Evolutionary conservation across 75 land plant species (phyloP), one percentile per base, ranked within the genome.

Genomic region (Isoetes taiwanensis): DNA sequence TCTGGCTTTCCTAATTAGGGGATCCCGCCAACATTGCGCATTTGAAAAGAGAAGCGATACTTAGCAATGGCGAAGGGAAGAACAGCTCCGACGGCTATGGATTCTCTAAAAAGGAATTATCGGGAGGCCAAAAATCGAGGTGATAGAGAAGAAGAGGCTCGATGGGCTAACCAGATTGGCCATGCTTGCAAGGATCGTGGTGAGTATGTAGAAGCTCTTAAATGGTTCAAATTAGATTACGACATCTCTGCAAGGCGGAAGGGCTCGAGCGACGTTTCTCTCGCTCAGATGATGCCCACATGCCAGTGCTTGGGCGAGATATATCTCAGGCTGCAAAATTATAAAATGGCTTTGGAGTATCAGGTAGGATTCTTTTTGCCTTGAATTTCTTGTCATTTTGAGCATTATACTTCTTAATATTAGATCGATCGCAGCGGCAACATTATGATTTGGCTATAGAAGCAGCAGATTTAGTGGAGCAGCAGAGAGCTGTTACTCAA

Each of bases 131-230:
- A 43, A 66, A 54, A 34, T 43, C 76, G 37, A 46, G 99, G 99
- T 27, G 84, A 89, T 62, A 65, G 70, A 27, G 75, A 76, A 43
- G 99, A 94, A 63, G 86, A 82, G 66, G 96, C 99, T 34, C 68
- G 80, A n/a, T 94, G 90, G 90, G 99, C 99, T 11, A 94, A 94
- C 72, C 77, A 82, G 65, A 77, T 94, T 25, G 96, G 96, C 16
- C 79, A 94, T 69, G 70, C 79, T 20, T 58, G 52, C 32, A 94
- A 85, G 67, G 67, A 76, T 53, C 59, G 77, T 32, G 91, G 87
- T 0, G 87, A 85, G 52, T 94, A 94, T 64, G 87, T 82, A n/a
- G 82, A 82, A 25, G 96, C 99, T 9, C 84, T 94, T 20, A 69
- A 68, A 39, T 94, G 99, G 99, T 78, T 94, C 23, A 77, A 80